A percentile compares a stretch with the other conserved stretches of the same genome.
These are phyloP conservation scores for Diaporthe velutina DNA, from an alignment of 2,329 filamentous ascomycete genomes.

Conservation along the genomic window DNA sequence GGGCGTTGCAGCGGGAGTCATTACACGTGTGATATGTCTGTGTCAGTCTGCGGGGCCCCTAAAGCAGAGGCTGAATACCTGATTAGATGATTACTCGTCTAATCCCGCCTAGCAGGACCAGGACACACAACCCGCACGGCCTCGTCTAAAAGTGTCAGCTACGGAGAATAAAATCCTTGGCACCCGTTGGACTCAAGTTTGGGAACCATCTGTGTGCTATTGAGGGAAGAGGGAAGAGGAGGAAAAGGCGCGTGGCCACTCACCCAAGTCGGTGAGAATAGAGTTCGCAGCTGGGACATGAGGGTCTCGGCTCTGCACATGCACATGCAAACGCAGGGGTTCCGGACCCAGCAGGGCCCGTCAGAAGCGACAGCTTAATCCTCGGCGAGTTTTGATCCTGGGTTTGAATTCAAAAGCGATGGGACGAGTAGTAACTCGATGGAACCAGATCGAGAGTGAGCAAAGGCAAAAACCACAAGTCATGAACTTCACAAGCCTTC, in stretches of 20 bases:
- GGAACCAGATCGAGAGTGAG: neutral
- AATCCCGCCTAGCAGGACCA: neutral
- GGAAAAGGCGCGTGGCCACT: neutral
- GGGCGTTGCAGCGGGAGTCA: conserved; percentile 11
- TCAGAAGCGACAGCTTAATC: conserved; percentile 2
- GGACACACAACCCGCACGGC: conserved; percentile 2
- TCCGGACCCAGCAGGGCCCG: conserved; percentile 11
- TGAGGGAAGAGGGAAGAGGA: too few species aligned
- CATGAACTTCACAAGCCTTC: neutral
- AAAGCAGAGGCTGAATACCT: neutral
- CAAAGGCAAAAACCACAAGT: neutral
- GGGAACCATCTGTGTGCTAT: neutral
- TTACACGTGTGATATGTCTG: neutral
- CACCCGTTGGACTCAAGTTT: neutral
- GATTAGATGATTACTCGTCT: neutral
- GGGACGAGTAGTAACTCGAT: conserved; percentile 8
- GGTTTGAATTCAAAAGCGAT: neutral
- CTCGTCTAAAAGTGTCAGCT: conserved; percentile 5
- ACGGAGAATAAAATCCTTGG: conserved; percentile 21
- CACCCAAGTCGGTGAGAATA: conserved; percentile 1
- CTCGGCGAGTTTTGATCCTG: conserved; percentile 16
- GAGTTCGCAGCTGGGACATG: conserved; percentile 23
- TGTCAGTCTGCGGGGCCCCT: neutral
- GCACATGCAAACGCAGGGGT: conserved; percentile 25
- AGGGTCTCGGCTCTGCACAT: conserved; percentile 18